Percentiles rank a stretch among this genome's conserved stretches.
Conservation (phyloP, 805 yeast species). For the Limtongia smithiae region DNA sequence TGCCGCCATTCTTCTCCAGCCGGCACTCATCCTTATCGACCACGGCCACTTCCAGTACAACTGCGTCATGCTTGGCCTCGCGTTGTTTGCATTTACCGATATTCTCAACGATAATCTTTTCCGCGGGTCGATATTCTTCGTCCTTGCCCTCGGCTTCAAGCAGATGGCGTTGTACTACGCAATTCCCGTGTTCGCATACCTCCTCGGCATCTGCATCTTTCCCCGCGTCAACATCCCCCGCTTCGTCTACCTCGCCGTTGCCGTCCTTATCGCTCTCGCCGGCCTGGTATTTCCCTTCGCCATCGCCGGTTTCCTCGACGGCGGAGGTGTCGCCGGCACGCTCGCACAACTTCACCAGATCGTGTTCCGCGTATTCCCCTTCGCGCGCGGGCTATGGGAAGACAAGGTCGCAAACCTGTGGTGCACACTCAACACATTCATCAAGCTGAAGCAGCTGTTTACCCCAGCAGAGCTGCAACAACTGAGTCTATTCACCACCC, state of each 20-base stretch:
- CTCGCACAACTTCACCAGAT: slow-evolving; percentile 54
- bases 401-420: slow-evolving; percentile 97
- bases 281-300: slow-evolving; percentile 56
- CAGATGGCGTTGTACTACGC: slow-evolving; percentile 95
- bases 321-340: slow-evolving; percentile 25
- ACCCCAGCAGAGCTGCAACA: slow-evolving; percentile 56
- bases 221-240: slow-evolving; percentile 53
- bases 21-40: slow-evolving; percentile 77
- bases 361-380: slow-evolving; percentile 76
- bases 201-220: slow-evolving; percentile 53
- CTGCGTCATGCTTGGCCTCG: slow-evolving; percentile 87
- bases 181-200: slow-evolving; percentile 78
- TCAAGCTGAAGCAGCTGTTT: slow-evolving; percentile 64
- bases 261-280: slow-evolving; percentile 55
- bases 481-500: slow-evolving; percentile 41
- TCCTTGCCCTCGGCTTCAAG: slow-evolving; percentile 75
- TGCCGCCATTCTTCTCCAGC: slow-evolving; percentile 79
- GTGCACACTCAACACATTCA: slow-evolving; percentile 82
- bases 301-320: slow-evolving; percentile 2
- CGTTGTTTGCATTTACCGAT: slow-evolving; percentile 63
- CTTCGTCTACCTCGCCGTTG: slow-evolving; percentile 57
- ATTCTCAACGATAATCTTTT: slow-evolving; percentile 61
- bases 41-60: slow-evolving; percentile 97
- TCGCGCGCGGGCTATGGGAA: slow-evolving; percentile 89
- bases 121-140: slow-evolving; percentile 72